Conservation (phyloP, 495 filamentous ascomycete genomes). For the Hypomontagnella monticulosa region DNA sequence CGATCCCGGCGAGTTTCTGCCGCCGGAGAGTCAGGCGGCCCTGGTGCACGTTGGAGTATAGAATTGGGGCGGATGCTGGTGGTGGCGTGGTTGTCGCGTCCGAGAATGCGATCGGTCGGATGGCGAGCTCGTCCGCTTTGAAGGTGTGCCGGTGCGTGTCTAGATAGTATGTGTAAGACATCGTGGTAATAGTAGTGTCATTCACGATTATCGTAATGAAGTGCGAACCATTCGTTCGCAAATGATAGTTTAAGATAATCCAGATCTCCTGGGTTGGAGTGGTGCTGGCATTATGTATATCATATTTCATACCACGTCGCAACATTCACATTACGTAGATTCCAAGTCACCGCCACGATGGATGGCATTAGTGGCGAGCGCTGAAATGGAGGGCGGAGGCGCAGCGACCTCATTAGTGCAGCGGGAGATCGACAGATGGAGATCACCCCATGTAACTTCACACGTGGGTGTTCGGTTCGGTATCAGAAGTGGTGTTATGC, state of each 20-base stretch:
- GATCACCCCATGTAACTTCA: neutral
- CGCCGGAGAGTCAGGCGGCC: neutral
- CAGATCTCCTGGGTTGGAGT: no score
- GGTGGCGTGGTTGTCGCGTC: neutral
- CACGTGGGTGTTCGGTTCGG: neutral
- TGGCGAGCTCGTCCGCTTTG: slow-evolving; percentile 6
- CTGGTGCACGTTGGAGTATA: neutral
- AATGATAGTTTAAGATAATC: no score
- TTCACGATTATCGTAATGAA: no score
- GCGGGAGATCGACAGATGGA: neutral
- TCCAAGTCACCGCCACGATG: slow-evolving; percentile 4
- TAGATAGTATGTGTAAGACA: slow-evolving; percentile 11
- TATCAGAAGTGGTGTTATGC: neutral
- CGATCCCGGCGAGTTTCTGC: neutral
- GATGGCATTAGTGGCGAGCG: neutral
- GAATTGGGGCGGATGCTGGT: neutral
- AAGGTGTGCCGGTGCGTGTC: slow-evolving; percentile 9
- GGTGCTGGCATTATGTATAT: no score
- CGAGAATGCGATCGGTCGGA: slow-evolving; percentile 5
- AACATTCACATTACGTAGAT: neutral
- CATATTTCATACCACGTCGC: no score
- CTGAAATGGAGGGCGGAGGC: neutral
- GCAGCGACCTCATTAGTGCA: slow-evolving; percentile 1
- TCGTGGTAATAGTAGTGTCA: neutral
- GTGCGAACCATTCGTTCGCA: no score